Evolutionary conservation across 2,329 filamentous ascomycete species (phyloP), one percentile per base, ranked within the genome.

Genomic region (Fusarium gaditjirri): DNA sequence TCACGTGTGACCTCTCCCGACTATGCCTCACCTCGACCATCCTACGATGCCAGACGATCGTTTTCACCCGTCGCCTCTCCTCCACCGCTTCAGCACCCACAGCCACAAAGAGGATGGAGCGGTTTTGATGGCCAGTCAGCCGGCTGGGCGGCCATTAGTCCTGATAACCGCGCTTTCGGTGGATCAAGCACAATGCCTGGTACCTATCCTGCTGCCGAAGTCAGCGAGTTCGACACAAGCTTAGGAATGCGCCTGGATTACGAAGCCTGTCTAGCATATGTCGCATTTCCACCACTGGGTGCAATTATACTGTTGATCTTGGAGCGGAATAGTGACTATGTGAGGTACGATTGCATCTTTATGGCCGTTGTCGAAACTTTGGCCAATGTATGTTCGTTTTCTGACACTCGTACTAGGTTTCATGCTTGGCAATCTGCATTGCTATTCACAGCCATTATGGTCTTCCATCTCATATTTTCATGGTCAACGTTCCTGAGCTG

Each of bases 251-350:
- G 95, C 61, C 87, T 98, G 74, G 94, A 97, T 79, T 92, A 95
- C 78, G 95, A 98, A 85, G 95, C 96, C 10, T 93, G 92, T 79
- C 83, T 98, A 78, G 95, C 96, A 57, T 99, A 99, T 81, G 80
- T 98, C 69, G 85, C 92, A 54, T 83, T 97, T 19, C 96, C 96
- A 70, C 96, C 96, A 2, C 87, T 95, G 0, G 96, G 95, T 6
- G 93, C 93, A 6, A 93, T 98, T 31, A 81, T 97, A 73, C 83
- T 99, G 75, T 83, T 99, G 74, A 88, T 98, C 47, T 80, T 95
- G 71, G 96, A 99, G 86, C 90, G 95, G 79, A 96, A 97, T 85
- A 98, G 94, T 79, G 96, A 99, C 83, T 99, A 97, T 82, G 96
- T 99, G 63, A 89, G 96, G 93, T 95, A 83, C 65, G 88, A 57